These are phyloP conservation scores for Pseudevernia furfuracea DNA, from an alignment of 495 filamentous ascomycete species.

Conservation along the genomic window DNA sequence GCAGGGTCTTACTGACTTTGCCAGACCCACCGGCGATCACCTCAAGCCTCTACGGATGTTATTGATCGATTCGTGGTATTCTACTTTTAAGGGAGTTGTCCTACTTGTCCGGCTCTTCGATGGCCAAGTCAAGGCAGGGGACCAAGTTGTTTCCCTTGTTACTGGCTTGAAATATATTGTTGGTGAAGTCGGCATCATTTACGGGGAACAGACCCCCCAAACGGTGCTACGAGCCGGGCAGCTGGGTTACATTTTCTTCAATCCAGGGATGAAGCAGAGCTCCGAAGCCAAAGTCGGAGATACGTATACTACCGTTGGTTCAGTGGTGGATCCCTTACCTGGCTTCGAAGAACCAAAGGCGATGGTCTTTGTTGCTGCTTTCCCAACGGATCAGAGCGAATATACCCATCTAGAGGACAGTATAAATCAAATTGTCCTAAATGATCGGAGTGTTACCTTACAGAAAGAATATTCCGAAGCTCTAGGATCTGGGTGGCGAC, in stretches of 20 bases:
- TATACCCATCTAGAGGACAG: slow-evolving; percentile 86
- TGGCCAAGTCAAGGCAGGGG: slow-evolving; percentile 71
- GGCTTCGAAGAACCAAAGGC: slow-evolving; percentile 97
- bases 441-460: slow-evolving; percentile 88
- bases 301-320: slow-evolving; percentile 81
- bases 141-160: slow-evolving; percentile 74
- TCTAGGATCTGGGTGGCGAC: slow-evolving; percentile 83
- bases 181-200: slow-evolving; percentile 95
- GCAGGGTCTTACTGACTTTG: slow-evolving; percentile 11
- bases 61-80: slow-evolving; percentile 96
- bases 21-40: slow-evolving; percentile 61
- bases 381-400: slow-evolving; percentile 81
- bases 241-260: slow-evolving; percentile 93
- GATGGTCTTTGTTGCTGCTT: slow-evolving; percentile 98
- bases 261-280: slow-evolving; percentile 93
- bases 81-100: slow-evolving; percentile 88
- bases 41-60: slow-evolving; percentile 69
- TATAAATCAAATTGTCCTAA: slow-evolving; percentile 86
- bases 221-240: slow-evolving; percentile 77
- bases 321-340: slow-evolving; percentile 74
- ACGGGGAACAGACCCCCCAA: slow-evolving; percentile 81
- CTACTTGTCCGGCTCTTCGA: slow-evolving; percentile 89
- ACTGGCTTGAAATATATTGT: slow-evolving; percentile 83
- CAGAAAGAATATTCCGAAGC: slow-evolving; percentile 92
- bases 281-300: slow-evolving; percentile 95